Evolutionary conservation across 1,139 yeast species (phyloP).

Genomic region (Petasospora fabianii): DNA sequence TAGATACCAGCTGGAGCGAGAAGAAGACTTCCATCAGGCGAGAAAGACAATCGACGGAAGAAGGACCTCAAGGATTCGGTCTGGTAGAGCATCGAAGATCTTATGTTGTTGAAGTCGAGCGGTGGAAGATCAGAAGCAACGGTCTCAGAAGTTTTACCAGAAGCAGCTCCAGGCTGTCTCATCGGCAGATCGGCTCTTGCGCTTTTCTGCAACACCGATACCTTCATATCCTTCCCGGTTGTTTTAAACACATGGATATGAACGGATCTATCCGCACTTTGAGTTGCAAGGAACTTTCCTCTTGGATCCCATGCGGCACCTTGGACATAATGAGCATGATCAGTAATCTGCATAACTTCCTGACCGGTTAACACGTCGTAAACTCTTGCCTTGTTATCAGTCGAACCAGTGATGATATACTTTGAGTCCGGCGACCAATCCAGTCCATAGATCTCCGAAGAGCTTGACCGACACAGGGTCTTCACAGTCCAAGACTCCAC

Average conservation of each 20-base stretch:
- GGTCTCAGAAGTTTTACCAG: background rate
- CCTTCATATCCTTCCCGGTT: constrained; percentile 29
- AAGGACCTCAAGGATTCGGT: constrained; percentile 87
- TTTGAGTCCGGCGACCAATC: constrained; percentile 87
- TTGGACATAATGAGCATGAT: constrained; percentile 87
- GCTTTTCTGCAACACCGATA: constrained; percentile 39
- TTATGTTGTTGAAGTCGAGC: constrained; percentile 22
- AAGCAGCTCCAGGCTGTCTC: background rate
- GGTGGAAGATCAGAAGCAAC: constrained; percentile 4
- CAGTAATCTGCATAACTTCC: constrained; percentile 58
- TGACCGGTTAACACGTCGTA: constrained; percentile 57
- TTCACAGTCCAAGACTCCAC: constrained; percentile 70
- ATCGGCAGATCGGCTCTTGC: constrained; percentile 44
- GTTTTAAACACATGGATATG: too few species aligned
- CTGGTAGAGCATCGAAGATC: constrained; percentile 54
- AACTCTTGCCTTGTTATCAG: constrained; percentile 80
- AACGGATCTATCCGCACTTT: constrained; percentile 84
- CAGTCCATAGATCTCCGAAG: constrained; percentile 82
- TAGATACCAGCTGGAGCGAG: constrained; percentile 81
- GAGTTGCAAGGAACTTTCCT: constrained; percentile 74
- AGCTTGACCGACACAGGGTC: constrained; percentile 52
- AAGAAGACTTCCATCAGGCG: constrained; percentile 84
- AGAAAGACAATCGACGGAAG: constrained; percentile 77
- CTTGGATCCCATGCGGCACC: constrained; percentile 96
- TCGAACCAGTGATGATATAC: constrained; percentile 80